A percentile compares a stretch with the other conserved stretches of the same genome.
These are phyloP conservation scores for Mortierella sp. DNA, from an alignment of 371 early-diverging fungal genomes.

Conservation along the genomic window DNA sequence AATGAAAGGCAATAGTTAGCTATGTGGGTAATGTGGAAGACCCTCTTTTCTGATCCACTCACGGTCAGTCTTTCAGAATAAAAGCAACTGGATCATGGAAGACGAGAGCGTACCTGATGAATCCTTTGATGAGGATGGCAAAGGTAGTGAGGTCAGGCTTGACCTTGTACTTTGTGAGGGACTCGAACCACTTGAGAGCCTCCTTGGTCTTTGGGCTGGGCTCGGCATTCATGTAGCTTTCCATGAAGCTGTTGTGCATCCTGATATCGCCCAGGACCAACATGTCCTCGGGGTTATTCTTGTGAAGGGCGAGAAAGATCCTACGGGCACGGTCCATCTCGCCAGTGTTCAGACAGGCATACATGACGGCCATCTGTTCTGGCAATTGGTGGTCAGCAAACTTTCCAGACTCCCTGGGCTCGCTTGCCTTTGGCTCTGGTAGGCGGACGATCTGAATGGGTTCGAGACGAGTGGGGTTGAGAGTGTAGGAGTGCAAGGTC, in stretches of 20 bases:
- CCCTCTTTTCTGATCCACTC: background rate
- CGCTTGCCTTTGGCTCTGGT: constrained; percentile 37
- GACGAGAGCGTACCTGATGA: constrained; percentile 71
- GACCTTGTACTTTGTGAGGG: constrained; percentile 65
- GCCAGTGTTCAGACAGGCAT: constrained; percentile 83
- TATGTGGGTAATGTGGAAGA: background rate
- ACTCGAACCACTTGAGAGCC: constrained; percentile 84
- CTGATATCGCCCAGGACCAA: constrained; percentile 75
- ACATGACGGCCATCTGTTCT: constrained; percentile 76
- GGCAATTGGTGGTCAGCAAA: constrained; percentile 50
- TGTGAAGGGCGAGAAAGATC: constrained; percentile 78
- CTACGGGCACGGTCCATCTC: constrained; percentile 83
- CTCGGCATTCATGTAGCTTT: constrained; percentile 72
- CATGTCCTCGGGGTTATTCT: constrained; percentile 77
- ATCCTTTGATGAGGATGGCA: constrained; percentile 82
- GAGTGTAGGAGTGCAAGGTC: constrained; percentile 44
- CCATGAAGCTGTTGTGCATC: constrained; percentile 88
- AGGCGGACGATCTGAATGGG: constrained; percentile 47
- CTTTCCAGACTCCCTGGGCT: constrained; percentile 44
- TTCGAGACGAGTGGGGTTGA: constrained; percentile 28
- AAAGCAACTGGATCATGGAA: too few species aligned
- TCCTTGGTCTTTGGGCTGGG: constrained; percentile 66
- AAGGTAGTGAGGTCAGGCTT: constrained; percentile 78
- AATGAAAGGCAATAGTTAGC: background rate
- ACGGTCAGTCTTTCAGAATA: too few species aligned